These are phyloP conservation scores for Elsinoe fawcettii DNA, from an alignment of 2,329 filamentous ascomycete species.

Conservation along the genomic window DNA sequence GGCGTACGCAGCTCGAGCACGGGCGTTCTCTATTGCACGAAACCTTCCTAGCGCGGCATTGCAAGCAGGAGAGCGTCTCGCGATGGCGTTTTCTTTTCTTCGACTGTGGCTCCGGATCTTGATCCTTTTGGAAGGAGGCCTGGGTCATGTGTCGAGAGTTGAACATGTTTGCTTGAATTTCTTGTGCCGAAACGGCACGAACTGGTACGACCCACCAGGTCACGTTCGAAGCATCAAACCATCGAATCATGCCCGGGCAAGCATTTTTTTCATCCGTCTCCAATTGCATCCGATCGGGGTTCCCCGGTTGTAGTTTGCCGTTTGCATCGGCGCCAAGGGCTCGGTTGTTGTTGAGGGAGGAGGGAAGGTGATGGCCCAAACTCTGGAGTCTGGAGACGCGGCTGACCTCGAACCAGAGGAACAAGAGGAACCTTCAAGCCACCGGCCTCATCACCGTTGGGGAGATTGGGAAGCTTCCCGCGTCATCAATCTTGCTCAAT, in stretches of 20 bases:
- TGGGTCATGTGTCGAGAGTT: background rate
- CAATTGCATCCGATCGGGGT: background rate
- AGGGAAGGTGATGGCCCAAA: background rate
- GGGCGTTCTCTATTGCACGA: background rate
- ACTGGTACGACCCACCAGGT: too few species aligned
- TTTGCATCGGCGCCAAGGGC: background rate
- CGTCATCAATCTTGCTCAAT: background rate
- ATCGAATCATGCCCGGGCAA: background rate
- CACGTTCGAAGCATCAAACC: too few species aligned
- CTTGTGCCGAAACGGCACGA: background rate
- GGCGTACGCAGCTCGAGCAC: conserved; percentile 6
- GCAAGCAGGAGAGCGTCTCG: conserved; percentile 9
- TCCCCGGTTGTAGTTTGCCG: background rate
- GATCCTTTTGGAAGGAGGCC: background rate
- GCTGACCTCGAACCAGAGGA: background rate
- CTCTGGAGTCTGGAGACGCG: background rate
- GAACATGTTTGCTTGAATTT: background rate
- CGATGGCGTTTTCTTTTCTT: conserved; percentile 8
- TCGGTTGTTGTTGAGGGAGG: background rate
- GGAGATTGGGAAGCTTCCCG: background rate
- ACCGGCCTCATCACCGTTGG: background rate
- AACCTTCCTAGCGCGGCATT: background rate
- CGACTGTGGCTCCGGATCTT: background rate
- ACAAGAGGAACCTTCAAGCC: background rate
- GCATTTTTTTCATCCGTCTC: background rate